phyloP scores from a whole-genome alignment of 208 protist species.

The Angomonas ambiguus region DNA sequence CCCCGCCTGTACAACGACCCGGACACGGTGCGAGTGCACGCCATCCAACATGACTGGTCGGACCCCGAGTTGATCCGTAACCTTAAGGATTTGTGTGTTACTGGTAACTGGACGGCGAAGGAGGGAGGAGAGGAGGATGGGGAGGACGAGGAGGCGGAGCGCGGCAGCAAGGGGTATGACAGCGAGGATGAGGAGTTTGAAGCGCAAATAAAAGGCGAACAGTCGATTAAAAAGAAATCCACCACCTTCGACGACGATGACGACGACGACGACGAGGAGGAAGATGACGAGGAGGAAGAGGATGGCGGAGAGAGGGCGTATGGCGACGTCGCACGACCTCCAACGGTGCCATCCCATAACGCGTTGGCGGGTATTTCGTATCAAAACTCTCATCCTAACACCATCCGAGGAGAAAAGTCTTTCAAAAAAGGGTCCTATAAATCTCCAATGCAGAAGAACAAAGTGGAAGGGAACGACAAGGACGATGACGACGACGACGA shows the following conservation, averaged over 20 bases:
- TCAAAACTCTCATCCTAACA: background rate
- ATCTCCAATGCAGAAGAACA: too few relatives aligned
- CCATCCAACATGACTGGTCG: conserved; percentile 53
- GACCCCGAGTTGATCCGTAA: conserved; percentile 37
- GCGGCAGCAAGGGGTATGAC: conserved; percentile 75
- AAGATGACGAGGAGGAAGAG: conserved; percentile 9
- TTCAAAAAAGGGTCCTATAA: background rate
- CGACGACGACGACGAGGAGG: conserved; percentile 19
- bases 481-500: conserved; percentile 19
- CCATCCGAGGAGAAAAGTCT: background rate
- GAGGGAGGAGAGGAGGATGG: conserved; percentile 34
- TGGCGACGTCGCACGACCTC: conserved; percentile 2
- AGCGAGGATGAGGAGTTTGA: conserved; percentile 87
- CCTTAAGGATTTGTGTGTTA: conserved; percentile 94
- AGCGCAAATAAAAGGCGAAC: conserved; percentile 51
- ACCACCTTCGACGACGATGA: conserved; percentile 32
- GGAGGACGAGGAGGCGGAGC: conserved; percentile 40
- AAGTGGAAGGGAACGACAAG: too few relatives aligned
- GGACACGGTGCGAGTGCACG: conserved; percentile 55
- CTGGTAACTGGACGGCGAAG: conserved; percentile 84
- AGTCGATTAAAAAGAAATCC: conserved; percentile 32
- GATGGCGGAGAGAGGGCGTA: conserved; percentile 12
- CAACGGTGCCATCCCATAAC: too few relatives aligned
- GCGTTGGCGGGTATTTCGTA: background rate
- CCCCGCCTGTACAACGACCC: conserved; percentile 58